phyloP scores from a whole-genome alignment of 345 rosid genomes.

The Cardamine occulta region DNA sequence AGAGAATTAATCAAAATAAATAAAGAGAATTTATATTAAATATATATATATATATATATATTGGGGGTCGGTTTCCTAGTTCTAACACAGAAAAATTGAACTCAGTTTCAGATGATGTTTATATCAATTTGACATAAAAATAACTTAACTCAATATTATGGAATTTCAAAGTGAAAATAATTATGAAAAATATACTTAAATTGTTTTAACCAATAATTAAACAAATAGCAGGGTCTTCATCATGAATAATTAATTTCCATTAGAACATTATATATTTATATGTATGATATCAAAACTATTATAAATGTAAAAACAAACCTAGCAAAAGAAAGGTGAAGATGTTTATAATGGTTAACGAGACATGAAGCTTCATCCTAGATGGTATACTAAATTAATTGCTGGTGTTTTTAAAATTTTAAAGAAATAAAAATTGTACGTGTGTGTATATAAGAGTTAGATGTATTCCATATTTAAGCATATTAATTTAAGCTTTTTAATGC shows the following conservation, averaged over 20 bases:
- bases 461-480: not conserved
- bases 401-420: not conserved
- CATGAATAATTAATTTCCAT: too few relatives aligned
- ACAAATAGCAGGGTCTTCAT: not conserved
- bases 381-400: too few relatives aligned
- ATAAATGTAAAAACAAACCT: not conserved
- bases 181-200: too few relatives aligned
- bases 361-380: not conserved
- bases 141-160: too few relatives aligned
- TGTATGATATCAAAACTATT: not conserved
- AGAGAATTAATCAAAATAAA: not conserved
- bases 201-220: too few relatives aligned
- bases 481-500: not conserved
- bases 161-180: not conserved
- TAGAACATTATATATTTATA: too few relatives aligned
- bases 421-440: not conserved
- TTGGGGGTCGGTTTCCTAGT: not conserved
- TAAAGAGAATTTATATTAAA: too few relatives aligned
- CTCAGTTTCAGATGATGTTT: too few relatives aligned
- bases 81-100: too few relatives aligned
- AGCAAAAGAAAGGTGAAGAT: not conserved
- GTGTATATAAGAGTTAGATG: not conserved
- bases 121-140: too few relatives aligned
- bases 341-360: not conserved
- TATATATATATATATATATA: too few relatives aligned